Conservation (phyloP, 768 basidiomycete genomes). For the Trametopsis cervina region DNA sequence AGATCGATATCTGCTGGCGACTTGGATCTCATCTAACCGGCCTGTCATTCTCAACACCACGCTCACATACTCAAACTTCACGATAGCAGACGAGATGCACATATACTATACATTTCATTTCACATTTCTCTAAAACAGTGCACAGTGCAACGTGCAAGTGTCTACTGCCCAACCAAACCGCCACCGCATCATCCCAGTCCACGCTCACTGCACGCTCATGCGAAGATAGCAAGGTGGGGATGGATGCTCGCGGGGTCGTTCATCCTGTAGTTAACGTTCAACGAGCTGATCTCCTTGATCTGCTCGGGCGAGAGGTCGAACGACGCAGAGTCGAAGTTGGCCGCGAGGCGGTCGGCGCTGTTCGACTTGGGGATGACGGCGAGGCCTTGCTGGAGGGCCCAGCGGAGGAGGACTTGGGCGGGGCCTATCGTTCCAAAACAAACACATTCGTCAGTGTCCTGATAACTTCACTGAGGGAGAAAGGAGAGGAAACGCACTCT, state of each 20-base stretch:
- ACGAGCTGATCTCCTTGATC: slow-evolving; percentile 43
- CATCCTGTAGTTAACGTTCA: slow-evolving; percentile 63
- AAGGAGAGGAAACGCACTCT: slow-evolving; percentile 33
- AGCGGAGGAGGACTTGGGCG: slow-evolving; percentile 42
- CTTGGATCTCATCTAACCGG: too few relatives aligned
- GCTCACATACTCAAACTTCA: background rate
- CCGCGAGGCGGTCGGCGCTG: slow-evolving; percentile 29
- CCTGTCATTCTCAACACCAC: too few relatives aligned
- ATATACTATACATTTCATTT: background rate
- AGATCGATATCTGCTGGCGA: too few relatives aligned
- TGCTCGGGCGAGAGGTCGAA: slow-evolving; percentile 53
- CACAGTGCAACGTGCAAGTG: background rate
- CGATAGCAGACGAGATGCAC: background rate
- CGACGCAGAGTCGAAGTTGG: slow-evolving; percentile 40
- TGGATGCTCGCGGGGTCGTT: slow-evolving; percentile 70
- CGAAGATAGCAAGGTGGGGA: slow-evolving; percentile 61
- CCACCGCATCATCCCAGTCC: background rate
- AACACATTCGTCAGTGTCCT: background rate
- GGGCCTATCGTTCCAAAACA: slow-evolving; percentile 22
- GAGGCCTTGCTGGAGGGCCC: slow-evolving; percentile 41
- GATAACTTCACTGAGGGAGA: too few relatives aligned
- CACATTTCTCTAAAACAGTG: too few relatives aligned
- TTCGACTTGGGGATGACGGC: slow-evolving; percentile 46
- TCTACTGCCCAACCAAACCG: background rate
- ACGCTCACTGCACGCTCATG: slow-evolving; percentile 31